These are phyloP conservation scores for Fusarium mangiferae DNA, from an alignment of 2,329 filamentous ascomycete species.

Conservation along the genomic window DNA sequence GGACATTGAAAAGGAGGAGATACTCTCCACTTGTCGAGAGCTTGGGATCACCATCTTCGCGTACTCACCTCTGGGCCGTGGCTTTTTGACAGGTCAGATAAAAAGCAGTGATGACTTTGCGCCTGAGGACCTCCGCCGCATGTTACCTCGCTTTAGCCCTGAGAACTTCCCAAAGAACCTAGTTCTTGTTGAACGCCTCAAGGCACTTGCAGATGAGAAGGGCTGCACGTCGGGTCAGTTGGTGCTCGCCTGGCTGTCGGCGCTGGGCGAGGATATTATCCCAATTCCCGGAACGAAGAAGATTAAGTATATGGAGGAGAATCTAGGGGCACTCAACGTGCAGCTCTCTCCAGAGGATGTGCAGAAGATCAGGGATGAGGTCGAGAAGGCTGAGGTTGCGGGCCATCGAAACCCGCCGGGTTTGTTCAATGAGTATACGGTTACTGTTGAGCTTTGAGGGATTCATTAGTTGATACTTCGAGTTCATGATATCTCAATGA, in stretches of 20 bases:
- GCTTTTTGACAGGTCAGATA: background rate
- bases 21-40: background rate
- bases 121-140: background rate
- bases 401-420: background rate
- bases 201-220: background rate
- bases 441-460: background rate
- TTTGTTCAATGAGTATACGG: background rate
- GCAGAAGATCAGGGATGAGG: background rate
- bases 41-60: background rate
- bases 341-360: background rate
- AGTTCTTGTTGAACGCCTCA: rapidly evolving
- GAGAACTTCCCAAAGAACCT: background rate
- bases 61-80: background rate
- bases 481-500: background rate
- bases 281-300: background rate
- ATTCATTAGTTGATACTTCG: background rate
- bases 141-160: background rate
- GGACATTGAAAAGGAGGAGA: background rate
- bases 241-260: background rate
- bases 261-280: background rate
- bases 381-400: background rate
- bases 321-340: background rate
- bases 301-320: background rate
- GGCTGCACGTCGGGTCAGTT: background rate
- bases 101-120: background rate